A percentile compares a stretch with the other conserved stretches of the same genome.
Conservation (phyloP, 805 yeast genomes). For the Ogataea nonfermentans region DNA sequence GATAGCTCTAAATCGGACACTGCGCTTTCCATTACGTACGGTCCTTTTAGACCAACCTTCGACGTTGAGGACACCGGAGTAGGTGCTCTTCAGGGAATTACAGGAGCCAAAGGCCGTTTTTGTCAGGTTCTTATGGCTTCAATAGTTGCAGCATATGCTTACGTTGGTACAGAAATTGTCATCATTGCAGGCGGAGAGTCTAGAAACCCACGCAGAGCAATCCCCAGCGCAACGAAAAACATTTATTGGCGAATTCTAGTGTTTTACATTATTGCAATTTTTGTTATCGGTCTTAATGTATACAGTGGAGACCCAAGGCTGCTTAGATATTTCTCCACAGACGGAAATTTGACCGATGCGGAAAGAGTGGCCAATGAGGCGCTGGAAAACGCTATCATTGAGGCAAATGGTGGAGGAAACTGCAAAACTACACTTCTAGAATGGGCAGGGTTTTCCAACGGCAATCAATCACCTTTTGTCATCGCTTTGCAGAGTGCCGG, state of each 20-base stretch:
- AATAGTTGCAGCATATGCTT: constrained; percentile 68
- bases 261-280: constrained; percentile 63
- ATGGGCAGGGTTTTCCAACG: constrained; percentile 43
- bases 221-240: constrained; percentile 73
- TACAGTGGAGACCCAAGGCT: constrained; percentile 78
- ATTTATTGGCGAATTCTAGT: constrained; percentile 69
- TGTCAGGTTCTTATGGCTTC: constrained; percentile 60
- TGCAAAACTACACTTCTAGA: constrained; percentile 26
- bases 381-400: constrained; percentile 21
- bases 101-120: constrained; percentile 59
- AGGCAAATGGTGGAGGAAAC: constrained; percentile 27
- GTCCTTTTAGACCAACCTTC: constrained; percentile 72
- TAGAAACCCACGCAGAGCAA: constrained; percentile 71
- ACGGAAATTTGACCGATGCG: constrained; percentile 21
- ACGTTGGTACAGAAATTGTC: constrained; percentile 79
- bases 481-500: constrained; percentile 54
- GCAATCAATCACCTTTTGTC: constrained; percentile 55
- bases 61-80: constrained; percentile 61
- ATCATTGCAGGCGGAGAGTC: constrained; percentile 85
- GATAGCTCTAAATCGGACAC: constrained; percentile 47
- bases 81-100: constrained; percentile 53
- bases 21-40: constrained; percentile 52
- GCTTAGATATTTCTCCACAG: constrained; percentile 49
- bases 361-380: constrained; percentile 5
- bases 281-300: constrained; percentile 67